Conservation (phyloP, 2,329 filamentous ascomycete genomes). For the Cercospora beticola region DNA sequence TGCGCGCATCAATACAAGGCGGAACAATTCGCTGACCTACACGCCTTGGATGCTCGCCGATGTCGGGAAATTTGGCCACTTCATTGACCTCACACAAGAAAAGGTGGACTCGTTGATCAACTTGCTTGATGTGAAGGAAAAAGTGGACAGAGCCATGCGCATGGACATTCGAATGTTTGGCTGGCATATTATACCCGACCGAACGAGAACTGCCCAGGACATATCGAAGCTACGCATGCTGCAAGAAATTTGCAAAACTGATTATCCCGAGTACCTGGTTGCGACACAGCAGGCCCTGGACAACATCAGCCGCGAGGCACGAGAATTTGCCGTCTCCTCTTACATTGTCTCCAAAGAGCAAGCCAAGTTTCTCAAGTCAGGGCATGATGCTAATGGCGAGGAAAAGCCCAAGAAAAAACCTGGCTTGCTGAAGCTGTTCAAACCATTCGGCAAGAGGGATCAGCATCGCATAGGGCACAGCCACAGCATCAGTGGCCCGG, state of each 20-base stretch:
- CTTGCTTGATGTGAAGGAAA: constrained; percentile 45
- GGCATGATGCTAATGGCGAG: neutral
- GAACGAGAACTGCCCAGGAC: constrained; percentile 36
- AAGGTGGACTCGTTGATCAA: constrained; percentile 48
- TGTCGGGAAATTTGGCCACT: constrained; percentile 42
- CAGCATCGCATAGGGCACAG: constrained; percentile 9
- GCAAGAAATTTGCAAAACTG: constrained; percentile 43
- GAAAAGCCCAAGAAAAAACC: constrained; percentile 30
- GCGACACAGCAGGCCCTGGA: constrained; percentile 46
- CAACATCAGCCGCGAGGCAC: constrained; percentile 41
- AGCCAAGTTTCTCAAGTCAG: constrained; percentile 3
- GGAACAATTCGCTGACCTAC: constrained; percentile 34
- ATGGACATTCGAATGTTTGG: constrained; percentile 49
- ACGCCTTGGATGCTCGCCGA: constrained; percentile 46
- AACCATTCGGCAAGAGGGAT: constrained; percentile 27
- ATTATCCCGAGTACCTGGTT: constrained; percentile 48
- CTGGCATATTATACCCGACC: constrained; percentile 46
- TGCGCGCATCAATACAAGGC: constrained; percentile 35
- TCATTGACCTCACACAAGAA: constrained; percentile 43
- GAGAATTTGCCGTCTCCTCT: constrained; percentile 25
- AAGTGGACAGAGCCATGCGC: constrained; percentile 46
- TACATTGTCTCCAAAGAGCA: constrained; percentile 16
- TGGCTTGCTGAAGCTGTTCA: constrained; percentile 32
- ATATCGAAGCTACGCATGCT: constrained; percentile 47
- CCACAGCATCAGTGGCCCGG: constrained; percentile 15